phyloP scores from a whole-genome alignment of 2,329 filamentous ascomycete genomes.

The Fusarium nurragi region DNA sequence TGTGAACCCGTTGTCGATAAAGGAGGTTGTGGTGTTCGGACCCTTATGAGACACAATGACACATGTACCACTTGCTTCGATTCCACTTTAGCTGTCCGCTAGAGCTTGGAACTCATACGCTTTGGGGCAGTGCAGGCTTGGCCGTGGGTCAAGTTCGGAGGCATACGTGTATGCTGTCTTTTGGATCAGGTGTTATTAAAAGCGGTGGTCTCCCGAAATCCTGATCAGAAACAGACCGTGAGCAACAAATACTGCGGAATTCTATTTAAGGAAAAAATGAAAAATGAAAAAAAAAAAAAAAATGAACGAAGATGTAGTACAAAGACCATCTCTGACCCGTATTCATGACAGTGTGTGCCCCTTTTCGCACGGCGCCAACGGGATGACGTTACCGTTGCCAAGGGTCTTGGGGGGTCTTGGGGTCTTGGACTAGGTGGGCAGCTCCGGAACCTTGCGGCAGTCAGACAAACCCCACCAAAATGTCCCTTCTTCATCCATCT shows the following conservation, averaged over 20 bases:
- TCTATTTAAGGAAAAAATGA: not conserved
- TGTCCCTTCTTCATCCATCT: conserved; percentile 22
- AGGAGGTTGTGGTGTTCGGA: not conserved
- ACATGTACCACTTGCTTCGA: not conserved
- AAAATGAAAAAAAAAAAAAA: not conserved
- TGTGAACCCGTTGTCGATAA: conserved; percentile 4
- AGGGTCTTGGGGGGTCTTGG: conserved; percentile 26
- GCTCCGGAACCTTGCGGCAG: conserved; percentile 20
- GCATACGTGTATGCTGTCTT: conserved; percentile 1
- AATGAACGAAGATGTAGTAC: conserved; percentile 4
- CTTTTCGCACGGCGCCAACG: conserved; percentile 10
- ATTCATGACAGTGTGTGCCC: not conserved
- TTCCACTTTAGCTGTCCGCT: not conserved
- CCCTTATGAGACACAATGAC: not conserved
- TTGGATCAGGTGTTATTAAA: not conserved
- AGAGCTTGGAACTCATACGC: not conserved
- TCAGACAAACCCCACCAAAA: conserved; percentile 35
- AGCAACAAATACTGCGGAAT: not conserved
- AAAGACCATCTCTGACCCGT: not conserved
- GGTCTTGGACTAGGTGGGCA: conserved; percentile 7
- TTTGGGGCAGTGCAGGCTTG: conserved; percentile 30
- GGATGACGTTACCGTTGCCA: conserved; percentile 34
- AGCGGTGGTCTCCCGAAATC: not conserved
- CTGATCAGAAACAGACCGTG: not conserved
- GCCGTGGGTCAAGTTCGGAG: conserved; percentile 16